Percentiles rank a stretch among this genome's conserved stretches.
phyloP scores from a whole-genome alignment of 2,329 filamentous ascomycete genomes.

The Alternaria alternata region DNA sequence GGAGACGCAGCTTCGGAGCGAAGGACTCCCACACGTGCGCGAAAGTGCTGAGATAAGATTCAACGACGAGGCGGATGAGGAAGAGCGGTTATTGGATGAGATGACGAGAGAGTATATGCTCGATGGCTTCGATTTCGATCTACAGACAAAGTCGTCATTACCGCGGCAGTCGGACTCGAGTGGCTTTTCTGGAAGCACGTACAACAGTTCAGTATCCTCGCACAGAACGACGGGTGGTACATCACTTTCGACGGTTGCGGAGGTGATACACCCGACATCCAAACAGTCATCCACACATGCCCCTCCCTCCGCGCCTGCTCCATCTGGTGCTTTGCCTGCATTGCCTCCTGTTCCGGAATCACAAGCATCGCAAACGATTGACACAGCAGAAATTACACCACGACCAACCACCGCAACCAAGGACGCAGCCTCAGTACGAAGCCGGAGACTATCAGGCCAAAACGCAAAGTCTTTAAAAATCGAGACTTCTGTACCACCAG shows the following conservation, averaged over 20 bases:
- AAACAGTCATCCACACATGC: constrained; percentile 43
- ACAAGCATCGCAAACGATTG: constrained; percentile 31
- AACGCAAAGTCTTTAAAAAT: constrained; percentile 87
- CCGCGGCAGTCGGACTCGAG: constrained; percentile 85
- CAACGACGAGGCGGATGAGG: constrained; percentile 56
- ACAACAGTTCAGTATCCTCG: constrained; percentile 80
- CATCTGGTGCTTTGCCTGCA: constrained; percentile 42
- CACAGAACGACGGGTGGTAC: constrained; percentile 74
- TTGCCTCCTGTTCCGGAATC: constrained; percentile 43
- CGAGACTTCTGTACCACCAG: constrained; percentile 68
- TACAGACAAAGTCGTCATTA: constrained; percentile 71
- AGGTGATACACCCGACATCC: constrained; percentile 59
- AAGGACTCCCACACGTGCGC: constrained; percentile 53
- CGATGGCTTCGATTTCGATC: constrained; percentile 80
- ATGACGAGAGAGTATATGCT: constrained; percentile 85
- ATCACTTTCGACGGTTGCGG: constrained; percentile 75
- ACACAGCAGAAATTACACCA: constrained; percentile 40
- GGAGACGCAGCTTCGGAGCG: constrained; percentile 54
- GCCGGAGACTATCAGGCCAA: constrained; percentile 79
- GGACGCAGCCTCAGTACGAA: constrained; percentile 66
- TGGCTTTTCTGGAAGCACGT: constrained; percentile 77
- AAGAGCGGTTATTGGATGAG: constrained; percentile 73
- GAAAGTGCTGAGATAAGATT: constrained; percentile 48
- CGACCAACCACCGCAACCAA: constrained; percentile 36
- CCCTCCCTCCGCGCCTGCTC: constrained; percentile 39